Conservation (phyloP, 2,329 filamentous ascomycete species). For the Monilinia vaccinii-corymbosi region DNA sequence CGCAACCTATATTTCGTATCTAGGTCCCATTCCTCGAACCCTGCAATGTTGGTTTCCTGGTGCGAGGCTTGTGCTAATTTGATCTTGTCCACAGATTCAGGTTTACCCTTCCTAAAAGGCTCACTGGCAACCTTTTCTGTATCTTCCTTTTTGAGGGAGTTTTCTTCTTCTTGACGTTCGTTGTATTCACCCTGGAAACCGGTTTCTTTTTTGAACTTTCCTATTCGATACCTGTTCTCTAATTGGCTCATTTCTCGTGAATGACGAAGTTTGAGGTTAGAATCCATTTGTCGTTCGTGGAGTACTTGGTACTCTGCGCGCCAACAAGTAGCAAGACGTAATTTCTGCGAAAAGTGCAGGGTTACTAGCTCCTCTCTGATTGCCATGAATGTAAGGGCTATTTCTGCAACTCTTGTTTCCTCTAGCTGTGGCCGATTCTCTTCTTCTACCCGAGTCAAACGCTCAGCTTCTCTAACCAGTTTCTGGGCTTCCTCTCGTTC, state of each 20-base stretch:
- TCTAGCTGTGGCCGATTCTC: conserved; percentile 35
- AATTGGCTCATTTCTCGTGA: conserved; percentile 29
- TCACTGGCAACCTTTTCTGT: conserved; percentile 31
- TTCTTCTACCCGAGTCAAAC: conserved; percentile 30
- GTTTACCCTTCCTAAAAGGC: conserved; percentile 33
- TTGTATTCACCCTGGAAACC: conserved; percentile 35
- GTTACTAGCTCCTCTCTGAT: conserved; percentile 32
- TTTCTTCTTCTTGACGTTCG: conserved; percentile 35
- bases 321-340: conserved; percentile 33
- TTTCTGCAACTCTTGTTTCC: conserved; percentile 32
- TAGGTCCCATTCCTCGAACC: neutral
- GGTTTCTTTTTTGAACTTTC: conserved; percentile 30
- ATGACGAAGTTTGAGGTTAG: conserved; percentile 22
- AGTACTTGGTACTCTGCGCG: conserved; percentile 30
- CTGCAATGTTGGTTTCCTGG: neutral
- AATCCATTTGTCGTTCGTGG: conserved; percentile 29
- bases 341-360: conserved; percentile 37
- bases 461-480: conserved; percentile 30
- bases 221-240: conserved; percentile 20
- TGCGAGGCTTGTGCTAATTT: conserved; percentile 31
- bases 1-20: neutral
- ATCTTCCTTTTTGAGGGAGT: conserved; percentile 38
- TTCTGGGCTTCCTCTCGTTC: conserved; percentile 38
- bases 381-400: conserved; percentile 34
- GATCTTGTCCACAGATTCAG: conserved; percentile 33